Base-by-base conservation (phyloP, 768 basidiomycete species). In the Rhodosporidiobolus odoratus region DNA sequence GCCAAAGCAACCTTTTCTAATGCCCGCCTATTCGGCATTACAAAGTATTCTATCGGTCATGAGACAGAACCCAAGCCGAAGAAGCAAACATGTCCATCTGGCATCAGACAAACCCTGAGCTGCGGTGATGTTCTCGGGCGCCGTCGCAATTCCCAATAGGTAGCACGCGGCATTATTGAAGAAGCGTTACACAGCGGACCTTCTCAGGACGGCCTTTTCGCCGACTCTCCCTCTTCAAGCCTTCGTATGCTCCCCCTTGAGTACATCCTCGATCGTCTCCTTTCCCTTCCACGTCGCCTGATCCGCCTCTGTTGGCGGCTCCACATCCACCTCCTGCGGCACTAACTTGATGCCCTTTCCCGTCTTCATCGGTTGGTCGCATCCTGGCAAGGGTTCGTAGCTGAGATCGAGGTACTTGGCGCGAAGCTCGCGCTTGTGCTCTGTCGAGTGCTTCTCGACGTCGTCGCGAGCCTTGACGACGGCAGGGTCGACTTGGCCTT, bases 331-430 rank as follows among this genome's bases (percentile, higher is more conserved):
- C 61, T 79, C 76, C 57, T 75, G 75, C 47, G 78, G 59, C 71
- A 80, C 77, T n/a, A 83, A 80, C 37, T 71, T 61, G n/a, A 81
- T 68, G 15, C 77, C 78, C 58, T 80, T 80, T 5, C 77, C 79
- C 41, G 76, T 78, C 58, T 79, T 77, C 71, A 79, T 79, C 81
- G 80, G 83, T 43, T 78, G 73, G 73, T 84, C 83, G 0, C 81
- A 78, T 13, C 76, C 80, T 16, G 77, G 73, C 27, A 77, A 76
- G 68, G 79, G 79, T 69, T 82, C 78, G 56, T 84, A 83, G 9
- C 69, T 50, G 16, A 76, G 10, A 45, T 72, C 79, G 56, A 84
- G 77, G 75, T 85, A 85, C 10, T 74, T 74, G 17, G 72, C 76
- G 25, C 82, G 79, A 12, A 79, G 56, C 45, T 79, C 70, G 58